These are phyloP conservation scores for Cutaneotrichosporon mucoides DNA, from an alignment of 1,284 basidiomycete genomes.

Conservation along the genomic window DNA sequence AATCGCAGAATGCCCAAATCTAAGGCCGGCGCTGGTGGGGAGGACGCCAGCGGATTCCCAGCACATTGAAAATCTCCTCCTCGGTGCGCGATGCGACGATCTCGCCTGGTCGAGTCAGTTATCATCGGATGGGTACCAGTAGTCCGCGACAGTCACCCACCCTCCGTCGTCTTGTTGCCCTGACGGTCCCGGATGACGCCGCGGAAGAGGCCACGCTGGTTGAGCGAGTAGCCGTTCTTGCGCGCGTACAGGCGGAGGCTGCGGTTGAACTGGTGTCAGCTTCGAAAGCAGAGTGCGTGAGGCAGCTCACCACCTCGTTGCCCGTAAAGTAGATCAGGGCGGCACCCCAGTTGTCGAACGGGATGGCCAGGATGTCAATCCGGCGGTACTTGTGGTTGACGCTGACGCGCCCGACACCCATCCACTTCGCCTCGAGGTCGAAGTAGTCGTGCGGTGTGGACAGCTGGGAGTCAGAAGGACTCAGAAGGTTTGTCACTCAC, in stretches of 20 bases:
- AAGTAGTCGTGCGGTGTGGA: constrained; percentile 58
- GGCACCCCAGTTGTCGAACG: constrained; percentile 71
- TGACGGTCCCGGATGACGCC: constrained; percentile 68
- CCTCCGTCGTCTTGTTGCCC: constrained; percentile 61
- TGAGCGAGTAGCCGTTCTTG: constrained; percentile 74
- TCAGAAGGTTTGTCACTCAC: constrained; percentile 46
- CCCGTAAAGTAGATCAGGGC: constrained; percentile 83
- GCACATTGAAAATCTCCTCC: constrained; percentile 71
- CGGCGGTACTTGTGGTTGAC: constrained; percentile 56
- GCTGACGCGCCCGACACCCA: constrained; percentile 62
- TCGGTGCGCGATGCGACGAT: constrained; percentile 76
- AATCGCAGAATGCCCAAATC: too few species aligned
- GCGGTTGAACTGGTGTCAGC: constrained; percentile 69
- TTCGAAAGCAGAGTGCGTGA: neutral
- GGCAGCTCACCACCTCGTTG: constrained; percentile 66
- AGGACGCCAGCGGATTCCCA: constrained; percentile 52
- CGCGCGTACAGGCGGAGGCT: constrained; percentile 78
- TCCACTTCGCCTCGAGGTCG: constrained; percentile 70
- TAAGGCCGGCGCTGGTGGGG: constrained; percentile 16
- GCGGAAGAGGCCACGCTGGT: constrained; percentile 72
- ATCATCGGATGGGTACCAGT: too few species aligned
- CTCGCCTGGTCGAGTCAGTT: constrained; percentile 54
- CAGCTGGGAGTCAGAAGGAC: constrained; percentile 25
- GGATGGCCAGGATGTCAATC: constrained; percentile 74
- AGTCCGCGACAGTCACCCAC: constrained; percentile 48